Conservation (phyloP, 2,329 filamentous ascomycete species). For the Colletotrichum brevisporum region DNA sequence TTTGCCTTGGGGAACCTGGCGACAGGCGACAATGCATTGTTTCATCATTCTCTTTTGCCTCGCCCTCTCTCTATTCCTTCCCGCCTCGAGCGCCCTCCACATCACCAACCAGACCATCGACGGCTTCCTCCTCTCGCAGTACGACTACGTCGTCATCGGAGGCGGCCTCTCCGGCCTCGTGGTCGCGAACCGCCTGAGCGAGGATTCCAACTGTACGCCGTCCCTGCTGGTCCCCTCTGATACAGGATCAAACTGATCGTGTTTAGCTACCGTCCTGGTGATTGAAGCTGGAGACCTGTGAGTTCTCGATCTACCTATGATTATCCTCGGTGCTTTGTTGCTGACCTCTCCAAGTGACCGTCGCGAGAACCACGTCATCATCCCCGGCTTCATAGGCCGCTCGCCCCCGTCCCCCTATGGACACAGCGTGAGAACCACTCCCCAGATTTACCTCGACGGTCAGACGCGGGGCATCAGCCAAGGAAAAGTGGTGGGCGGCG, state of each 20-base stretch:
- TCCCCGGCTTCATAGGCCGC: slow-evolving; percentile 42
- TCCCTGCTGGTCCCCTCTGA: not conserved
- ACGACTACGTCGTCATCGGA: slow-evolving; percentile 60
- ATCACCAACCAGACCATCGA: slow-evolving; percentile 34
- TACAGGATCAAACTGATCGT: not conserved
- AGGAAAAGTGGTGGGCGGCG: slow-evolving; percentile 56
- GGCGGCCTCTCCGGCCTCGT: slow-evolving; percentile 62
- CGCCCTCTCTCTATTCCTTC: slow-evolving; percentile 2
- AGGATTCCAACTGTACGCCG: slow-evolving; percentile 48
- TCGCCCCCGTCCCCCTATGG: slow-evolving; percentile 44
- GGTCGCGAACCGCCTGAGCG: slow-evolving; percentile 58
- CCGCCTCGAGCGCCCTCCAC: slow-evolving; percentile 19
- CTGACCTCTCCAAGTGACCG: slow-evolving; percentile 22
- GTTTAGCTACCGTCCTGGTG: slow-evolving; percentile 41
- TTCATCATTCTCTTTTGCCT: slow-evolving; percentile 4
- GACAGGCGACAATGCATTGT: slow-evolving; percentile 13
- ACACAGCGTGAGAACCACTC: slow-evolving; percentile 48
- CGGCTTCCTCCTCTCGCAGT: slow-evolving; percentile 38
- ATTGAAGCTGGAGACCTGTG: slow-evolving; percentile 42
- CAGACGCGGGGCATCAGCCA: slow-evolving; percentile 52
- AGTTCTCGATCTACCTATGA: slow-evolving; percentile 1
- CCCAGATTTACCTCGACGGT: slow-evolving; percentile 51
- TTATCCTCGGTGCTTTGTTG: not conserved
- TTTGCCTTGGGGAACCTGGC: not conserved
- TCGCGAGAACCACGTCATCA: slow-evolving; percentile 37